phyloP scores from a whole-genome alignment of 179 eudicot species.

The Silene noctiflora region DNA sequence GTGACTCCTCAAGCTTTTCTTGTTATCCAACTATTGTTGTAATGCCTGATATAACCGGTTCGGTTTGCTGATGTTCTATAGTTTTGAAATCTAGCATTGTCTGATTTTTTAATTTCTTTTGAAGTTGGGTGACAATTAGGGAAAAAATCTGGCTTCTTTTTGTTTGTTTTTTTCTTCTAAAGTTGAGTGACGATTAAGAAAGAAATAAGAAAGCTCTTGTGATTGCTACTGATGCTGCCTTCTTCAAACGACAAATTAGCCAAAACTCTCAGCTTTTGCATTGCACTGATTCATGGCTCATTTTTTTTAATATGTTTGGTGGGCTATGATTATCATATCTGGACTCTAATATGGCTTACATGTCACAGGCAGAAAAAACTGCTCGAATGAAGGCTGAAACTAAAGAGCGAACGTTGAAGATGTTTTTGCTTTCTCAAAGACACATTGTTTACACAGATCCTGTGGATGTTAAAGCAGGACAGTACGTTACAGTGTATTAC shows the following conservation, averaged over 20 bases:
- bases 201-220: neutral
- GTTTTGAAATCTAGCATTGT: neutral
- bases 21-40: neutral
- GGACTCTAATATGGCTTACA: constrained; percentile 5
- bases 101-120: neutral
- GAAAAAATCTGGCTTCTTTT: neutral
- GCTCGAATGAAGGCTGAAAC: constrained; percentile 79
- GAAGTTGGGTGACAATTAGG: neutral
- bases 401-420: constrained; percentile 70
- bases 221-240: constrained; percentile 7
- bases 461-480: constrained; percentile 81
- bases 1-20: constrained; percentile 33
- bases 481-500: constrained; percentile 67
- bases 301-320: neutral
- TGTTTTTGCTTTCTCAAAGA: constrained; percentile 85
- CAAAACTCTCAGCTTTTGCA: neutral
- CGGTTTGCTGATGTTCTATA: neutral
- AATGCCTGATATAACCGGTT: neutral
- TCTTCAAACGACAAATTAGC: constrained; percentile 7
- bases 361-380: constrained; percentile 68
- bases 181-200: neutral
- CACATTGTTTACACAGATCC: constrained; percentile 93
- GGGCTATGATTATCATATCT: neutral
- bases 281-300: neutral
- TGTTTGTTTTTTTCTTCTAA: too few relatives aligned